Conservation (phyloP, 331 rosid species). For the Dryas integrifolia region DNA sequence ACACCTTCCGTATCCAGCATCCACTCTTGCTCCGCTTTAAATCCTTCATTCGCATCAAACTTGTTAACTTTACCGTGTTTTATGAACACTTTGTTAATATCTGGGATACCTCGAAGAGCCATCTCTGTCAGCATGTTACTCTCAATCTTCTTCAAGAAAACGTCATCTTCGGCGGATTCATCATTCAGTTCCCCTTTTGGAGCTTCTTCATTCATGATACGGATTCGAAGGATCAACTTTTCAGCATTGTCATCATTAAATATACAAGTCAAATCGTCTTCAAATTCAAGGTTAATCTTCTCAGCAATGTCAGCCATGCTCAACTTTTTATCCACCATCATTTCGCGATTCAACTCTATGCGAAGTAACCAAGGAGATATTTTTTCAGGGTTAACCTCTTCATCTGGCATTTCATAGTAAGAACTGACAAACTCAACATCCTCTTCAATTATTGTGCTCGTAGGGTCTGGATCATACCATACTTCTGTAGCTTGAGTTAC, state of each 20-base stretch:
- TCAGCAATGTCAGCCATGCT: constrained; percentile 99
- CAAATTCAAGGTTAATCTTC: constrained; percentile 92
- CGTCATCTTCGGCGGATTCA: constrained; percentile 98
- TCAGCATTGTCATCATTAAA: constrained; percentile 98
- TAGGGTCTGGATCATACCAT: constrained; percentile 98
- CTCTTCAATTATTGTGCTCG: constrained; percentile 87
- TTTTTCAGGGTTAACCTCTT: constrained; percentile 88
- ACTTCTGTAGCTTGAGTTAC: constrained; percentile 99
- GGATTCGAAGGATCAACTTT: constrained; percentile 87
- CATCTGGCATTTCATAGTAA: constrained; percentile 98
- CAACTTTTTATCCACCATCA: constrained; percentile 99
- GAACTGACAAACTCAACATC: constrained; percentile 90
- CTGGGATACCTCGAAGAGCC: constrained; percentile 95
- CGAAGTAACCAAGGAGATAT: constrained; percentile 99
- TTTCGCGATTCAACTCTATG: constrained; percentile 92
- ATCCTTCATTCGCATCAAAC: constrained; percentile 80
- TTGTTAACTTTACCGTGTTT: constrained; percentile 75
- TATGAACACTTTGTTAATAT: constrained; percentile 88
- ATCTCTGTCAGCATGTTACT: constrained; percentile 97
- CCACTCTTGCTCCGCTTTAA: constrained; percentile 93
- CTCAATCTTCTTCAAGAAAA: constrained; percentile 89
- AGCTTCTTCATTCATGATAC: constrained; percentile 96
- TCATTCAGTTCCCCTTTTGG: constrained; percentile 85
- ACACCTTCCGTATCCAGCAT: constrained; percentile 98
- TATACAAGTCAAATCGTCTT: constrained; percentile 88